phyloP scores from a whole-genome alignment of 1,284 basidiomycete genomes.

The Fomitopsis palustris region DNA sequence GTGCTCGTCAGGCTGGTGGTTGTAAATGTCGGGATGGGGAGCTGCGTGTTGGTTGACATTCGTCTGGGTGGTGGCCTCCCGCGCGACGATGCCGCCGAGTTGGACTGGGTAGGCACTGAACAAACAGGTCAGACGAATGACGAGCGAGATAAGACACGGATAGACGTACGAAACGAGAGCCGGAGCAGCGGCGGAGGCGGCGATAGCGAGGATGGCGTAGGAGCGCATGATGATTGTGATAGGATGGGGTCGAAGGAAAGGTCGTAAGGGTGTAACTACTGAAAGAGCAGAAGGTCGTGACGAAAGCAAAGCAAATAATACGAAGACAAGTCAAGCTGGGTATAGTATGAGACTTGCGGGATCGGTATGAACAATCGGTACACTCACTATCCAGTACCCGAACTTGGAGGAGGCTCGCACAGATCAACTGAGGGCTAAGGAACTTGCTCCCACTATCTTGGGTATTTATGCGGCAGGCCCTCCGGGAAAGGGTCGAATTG shows the following conservation, averaged over 20 bases:
- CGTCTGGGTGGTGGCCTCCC: background rate
- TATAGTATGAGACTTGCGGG: background rate
- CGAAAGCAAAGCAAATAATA: background rate
- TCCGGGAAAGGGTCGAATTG: background rate
- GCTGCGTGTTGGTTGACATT: background rate
- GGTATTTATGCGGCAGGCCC: background rate
- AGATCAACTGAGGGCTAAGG: slow-evolving; percentile 2
- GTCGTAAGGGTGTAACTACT: slow-evolving; percentile 1
- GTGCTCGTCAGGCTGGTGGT: background rate
- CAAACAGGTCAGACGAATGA: background rate
- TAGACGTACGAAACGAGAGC: background rate
- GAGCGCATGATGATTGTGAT: slow-evolving; percentile 1
- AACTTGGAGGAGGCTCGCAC: background rate
- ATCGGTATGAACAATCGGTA: background rate
- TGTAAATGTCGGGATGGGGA: background rate
- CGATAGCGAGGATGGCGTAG: background rate
- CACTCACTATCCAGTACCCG: slow-evolving; percentile 3
- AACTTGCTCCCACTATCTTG: background rate
- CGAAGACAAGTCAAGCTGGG: background rate
- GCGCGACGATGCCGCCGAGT: background rate
- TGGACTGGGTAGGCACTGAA: background rate
- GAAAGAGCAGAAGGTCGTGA: background rate
- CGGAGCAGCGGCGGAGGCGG: background rate
- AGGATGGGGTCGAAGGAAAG: background rate
- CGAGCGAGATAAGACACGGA: background rate